phyloP scores from a whole-genome alignment of 768 basidiomycete species.

The Suillus subaureus region DNA sequence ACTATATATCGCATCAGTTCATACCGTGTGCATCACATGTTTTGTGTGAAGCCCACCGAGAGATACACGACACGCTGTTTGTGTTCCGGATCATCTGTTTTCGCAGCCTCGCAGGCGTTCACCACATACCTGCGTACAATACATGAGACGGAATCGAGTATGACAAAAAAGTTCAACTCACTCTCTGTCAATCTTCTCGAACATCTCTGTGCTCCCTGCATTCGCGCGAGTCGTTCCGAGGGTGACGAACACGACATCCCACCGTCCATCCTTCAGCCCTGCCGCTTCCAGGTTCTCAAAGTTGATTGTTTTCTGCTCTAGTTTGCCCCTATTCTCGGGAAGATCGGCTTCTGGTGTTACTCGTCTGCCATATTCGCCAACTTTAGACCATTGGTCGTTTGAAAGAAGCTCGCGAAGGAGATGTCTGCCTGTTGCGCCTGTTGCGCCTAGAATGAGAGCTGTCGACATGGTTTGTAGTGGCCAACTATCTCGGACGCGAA shows the following conservation, averaged over 20 bases:
- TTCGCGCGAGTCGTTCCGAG: conserved; percentile 64
- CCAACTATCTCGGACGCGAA: no score
- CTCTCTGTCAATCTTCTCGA: conserved; percentile 80
- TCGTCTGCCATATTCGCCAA: conserved; percentile 72
- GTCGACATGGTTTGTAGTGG: background rate
- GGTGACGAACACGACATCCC: conserved; percentile 79
- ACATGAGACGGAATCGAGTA: background rate
- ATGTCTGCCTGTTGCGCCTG: conserved; percentile 67
- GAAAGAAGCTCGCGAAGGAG: conserved; percentile 64
- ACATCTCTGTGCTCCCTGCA: conserved; percentile 66
- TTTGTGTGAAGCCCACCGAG: conserved; percentile 48
- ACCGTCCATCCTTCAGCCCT: conserved; percentile 54
- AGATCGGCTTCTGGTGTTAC: conserved; percentile 49
- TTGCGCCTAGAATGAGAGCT: conserved; percentile 77
- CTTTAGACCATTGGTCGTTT: conserved; percentile 53
- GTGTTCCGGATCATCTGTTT: conserved; percentile 42
- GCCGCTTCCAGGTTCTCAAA: conserved; percentile 65
- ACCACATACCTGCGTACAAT: conserved; percentile 61
- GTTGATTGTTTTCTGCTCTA: conserved; percentile 68
- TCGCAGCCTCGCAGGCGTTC: conserved; percentile 69
- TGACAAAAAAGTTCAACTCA: conserved; percentile 35
- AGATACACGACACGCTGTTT: conserved; percentile 69
- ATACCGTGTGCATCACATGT: background rate
- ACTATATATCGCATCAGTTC: conserved; percentile 34
- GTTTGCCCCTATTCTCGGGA: conserved; percentile 47